Evolutionary conservation across 1,284 basidiomycete species (phyloP), one percentile per base, ranked within the genome.

Genomic region (Austroboletus niveus): DNA sequence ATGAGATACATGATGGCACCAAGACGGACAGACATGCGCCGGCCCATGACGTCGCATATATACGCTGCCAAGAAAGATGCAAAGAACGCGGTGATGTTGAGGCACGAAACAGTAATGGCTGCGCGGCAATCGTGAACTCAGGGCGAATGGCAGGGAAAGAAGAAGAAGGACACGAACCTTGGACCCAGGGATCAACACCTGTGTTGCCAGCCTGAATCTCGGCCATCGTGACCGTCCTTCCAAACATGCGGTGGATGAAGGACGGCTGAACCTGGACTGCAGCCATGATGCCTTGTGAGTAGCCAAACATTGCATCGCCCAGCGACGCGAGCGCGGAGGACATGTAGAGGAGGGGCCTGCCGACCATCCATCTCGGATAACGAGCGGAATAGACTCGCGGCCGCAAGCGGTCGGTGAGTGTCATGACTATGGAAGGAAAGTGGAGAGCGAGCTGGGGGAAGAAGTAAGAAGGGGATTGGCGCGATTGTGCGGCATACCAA

Each of bases 231-330:
- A 79, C 71, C 32, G 66, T 60, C 48, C 54, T 67, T 7, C 74
- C 73, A 48, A 76, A 81, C 72, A 81, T 77, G 14, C 73, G 66
- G 15, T 69, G 62, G 49, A 80, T 74, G 60, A 80, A 81, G 7
- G 73, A 72, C 5, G 78, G 78, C 54, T 80, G 79, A 41, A 81
- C 74, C 45, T 80, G 77, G 17, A 76, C 70, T 3, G 76, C 69
- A 5, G 77, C 78, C 35, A 79, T 78, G 55, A 76, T 74, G 2
- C 79, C 79, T 59, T 80, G 79, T 40, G 75, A 73, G 53, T 80
- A 81, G 2, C 79, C 79, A 54, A 81, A 79, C 71, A 80, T 76
- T 6, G 77, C 78, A 56, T 81, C 79, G 45, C 79, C 79, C 51
- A 81, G 70, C 51, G 76, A 76, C 11, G 78, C 77, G 30, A 78